Percentiles rank a stretch among this genome's conserved stretches.
These are phyloP conservation scores for Selenicereus undatus DNA, from an alignment of 148 eudicot species.

Conservation along the genomic window DNA sequence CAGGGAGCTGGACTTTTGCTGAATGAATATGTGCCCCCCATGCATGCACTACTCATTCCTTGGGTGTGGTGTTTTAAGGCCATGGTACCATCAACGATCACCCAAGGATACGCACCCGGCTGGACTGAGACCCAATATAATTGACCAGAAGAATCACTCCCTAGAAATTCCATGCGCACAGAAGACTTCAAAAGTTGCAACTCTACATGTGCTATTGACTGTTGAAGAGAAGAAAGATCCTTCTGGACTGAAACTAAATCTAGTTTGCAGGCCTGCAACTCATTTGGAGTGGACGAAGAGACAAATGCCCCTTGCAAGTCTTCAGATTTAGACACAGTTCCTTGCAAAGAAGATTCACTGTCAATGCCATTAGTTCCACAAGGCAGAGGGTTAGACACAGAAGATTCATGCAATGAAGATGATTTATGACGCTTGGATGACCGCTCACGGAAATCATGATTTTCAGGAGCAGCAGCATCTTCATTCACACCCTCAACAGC, in stretches of 20 bases:
- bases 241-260: slow-evolving; percentile 39
- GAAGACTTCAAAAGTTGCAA: slow-evolving; percentile 51
- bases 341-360: slow-evolving; percentile 31
- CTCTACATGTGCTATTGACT: slow-evolving; percentile 39
- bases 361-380: slow-evolving; percentile 26
- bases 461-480: slow-evolving; percentile 8
- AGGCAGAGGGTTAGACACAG: slow-evolving; percentile 9
- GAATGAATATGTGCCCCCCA: slow-evolving; percentile 6
- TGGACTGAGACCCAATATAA: slow-evolving; percentile 53
- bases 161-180: slow-evolving; percentile 57
- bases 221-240: slow-evolving; percentile 36
- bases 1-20: slow-evolving; percentile 8
- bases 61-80: slow-evolving; percentile 26
- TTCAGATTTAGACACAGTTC: slow-evolving; percentile 29
- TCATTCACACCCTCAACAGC: slow-evolving; percentile 18
- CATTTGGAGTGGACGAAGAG: slow-evolving; percentile 15
- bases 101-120: slow-evolving; percentile 34
- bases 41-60: slow-evolving; percentile 12
- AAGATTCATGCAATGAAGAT: slow-evolving; percentile 11
- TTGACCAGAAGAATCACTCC: slow-evolving; percentile 49
- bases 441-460: slow-evolving; percentile 16
- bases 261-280: slow-evolving; percentile 23
- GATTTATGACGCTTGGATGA: slow-evolving; percentile 26
- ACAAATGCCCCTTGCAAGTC: slow-evolving; percentile 27
- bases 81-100: slow-evolving; percentile 39